These are phyloP conservation scores for Seiridium unicorne DNA, from an alignment of 2,329 filamentous ascomycete genomes.

Conservation along the genomic window DNA sequence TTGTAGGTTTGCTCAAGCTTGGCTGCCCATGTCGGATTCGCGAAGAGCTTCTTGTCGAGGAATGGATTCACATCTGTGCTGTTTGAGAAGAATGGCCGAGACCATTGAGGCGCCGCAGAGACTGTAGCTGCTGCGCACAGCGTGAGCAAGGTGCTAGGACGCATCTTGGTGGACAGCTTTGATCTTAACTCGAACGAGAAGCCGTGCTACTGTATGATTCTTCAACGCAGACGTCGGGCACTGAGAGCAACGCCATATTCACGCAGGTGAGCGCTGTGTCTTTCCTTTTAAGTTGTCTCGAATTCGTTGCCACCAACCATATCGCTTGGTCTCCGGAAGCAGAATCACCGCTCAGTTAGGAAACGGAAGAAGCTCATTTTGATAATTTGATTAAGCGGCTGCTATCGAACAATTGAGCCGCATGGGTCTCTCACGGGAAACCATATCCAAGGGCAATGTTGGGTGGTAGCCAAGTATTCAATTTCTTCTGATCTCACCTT, in stretches of 20 bases:
- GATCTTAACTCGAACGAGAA: background rate
- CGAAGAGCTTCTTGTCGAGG: constrained; percentile 43
- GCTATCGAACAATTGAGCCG: background rate
- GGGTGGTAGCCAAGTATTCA: background rate
- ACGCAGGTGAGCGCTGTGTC: background rate
- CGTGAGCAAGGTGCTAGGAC: background rate
- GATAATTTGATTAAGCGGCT: background rate
- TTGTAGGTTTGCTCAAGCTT: constrained; percentile 38
- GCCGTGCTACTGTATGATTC: background rate
- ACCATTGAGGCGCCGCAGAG: background rate
- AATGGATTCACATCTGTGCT: constrained; percentile 39
- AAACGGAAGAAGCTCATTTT: background rate
- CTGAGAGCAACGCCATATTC: background rate
- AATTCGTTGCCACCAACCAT: background rate
- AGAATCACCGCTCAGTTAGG: background rate
- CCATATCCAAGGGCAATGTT: background rate
- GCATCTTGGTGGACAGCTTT: background rate
- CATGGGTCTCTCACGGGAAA: background rate
- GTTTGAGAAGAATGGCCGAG: background rate
- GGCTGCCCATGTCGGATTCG: constrained; percentile 40
- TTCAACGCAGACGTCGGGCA: background rate
- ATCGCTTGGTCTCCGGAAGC: background rate
- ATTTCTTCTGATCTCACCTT: background rate
- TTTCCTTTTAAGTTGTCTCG: background rate
- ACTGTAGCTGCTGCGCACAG: background rate